Base-by-base conservation (phyloP, 129 eudicot species). In the Kitagawia praeruptora region DNA sequence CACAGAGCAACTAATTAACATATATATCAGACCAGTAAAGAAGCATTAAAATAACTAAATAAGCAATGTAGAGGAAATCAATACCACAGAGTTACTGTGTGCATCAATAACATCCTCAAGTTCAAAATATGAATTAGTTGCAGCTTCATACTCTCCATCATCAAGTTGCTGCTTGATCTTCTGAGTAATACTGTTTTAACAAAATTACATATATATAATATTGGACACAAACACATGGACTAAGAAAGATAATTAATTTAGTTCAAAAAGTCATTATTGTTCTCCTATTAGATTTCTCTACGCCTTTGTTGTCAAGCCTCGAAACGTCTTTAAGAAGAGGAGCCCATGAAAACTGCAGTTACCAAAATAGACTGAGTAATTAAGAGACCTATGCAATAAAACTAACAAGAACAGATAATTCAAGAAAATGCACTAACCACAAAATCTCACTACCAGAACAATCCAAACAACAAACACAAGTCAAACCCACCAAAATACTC, bases 251-350 rank as follows among this genome's bases (percentile, higher is more conserved):
- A 16, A 19, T 12, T 37, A 75, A 69, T 46, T 7, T 42, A 56
- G 41, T 44, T 51, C 13, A 77, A 25, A 13, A 34, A 75, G 47
- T 6, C 9, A 76, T 44, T 76, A 80, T 16, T 69, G 15, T n/a
- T 13, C 49, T 89, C 98, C 88, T 91, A 84, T 87, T 87, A 46
- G 97, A 82, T 67, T 89, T 40, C 48, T 64, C 46, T 21, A 89
- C 58, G 5, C 98, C 98, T 78, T 75, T 83, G 37, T 87, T 79
- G 77, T 90, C 98, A 49, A 93, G 83, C 85, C 98, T 93, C 49
- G 98, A 93, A 37, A 93, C 86, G 81, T 89, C 97, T 87, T 88
- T 91, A 38, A 91, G 82, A 39, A 91, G 90, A 76, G 98, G 98
- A 80, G 87, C 97, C 98, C 97, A 93, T 46, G 97, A 89, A 61